Base-by-base conservation (phyloP, 129 eudicot genomes). In the Erigeron canadensis region DNA sequence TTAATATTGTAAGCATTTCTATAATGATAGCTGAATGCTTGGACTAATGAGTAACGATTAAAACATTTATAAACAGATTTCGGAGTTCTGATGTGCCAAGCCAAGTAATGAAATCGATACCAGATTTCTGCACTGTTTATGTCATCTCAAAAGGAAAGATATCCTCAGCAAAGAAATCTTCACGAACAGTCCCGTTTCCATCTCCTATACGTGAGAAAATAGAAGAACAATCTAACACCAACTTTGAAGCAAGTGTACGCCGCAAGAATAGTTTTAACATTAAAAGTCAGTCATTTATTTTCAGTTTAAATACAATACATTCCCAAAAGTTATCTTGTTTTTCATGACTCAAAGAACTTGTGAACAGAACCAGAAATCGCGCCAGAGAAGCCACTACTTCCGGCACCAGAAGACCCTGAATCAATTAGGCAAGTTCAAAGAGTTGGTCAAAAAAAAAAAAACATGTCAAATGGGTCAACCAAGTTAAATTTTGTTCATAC, bases 81-180 rank as follows among this genome's bases (percentile, higher is more conserved):
- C 81, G 80, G 88, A 78, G 48, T 51, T 69, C 82, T 34, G 95
- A 90, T 80, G 81, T 81, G 65, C 95, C 96, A 4, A 73, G 79
- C 69, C 76, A 77, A 11, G 91, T 87, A 16, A 76, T 81, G 19
- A 90, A 85, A 75, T 67, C 70, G 38, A 69, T 84, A 23, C 96
- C 96, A 11, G 95, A 90, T 74, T 90, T 85, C 76, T 87, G 95
- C 76, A 87, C 95, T 8, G 85, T 90, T 77, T 90, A 87, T 58
- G 95, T 90, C 62, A 87, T 90, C 72, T 84, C 89, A 17, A 90
- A 90, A 81, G 73, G 86, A 57, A 90, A 90, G 75, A 87, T 87
- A 64, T 85, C 96, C 5, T 74, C 89, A 3, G 87, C 85, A 22
- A 68, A 79, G 40, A 90, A 90, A 70, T 85, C 95, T 46, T 79